Base-by-base conservation (phyloP, 768 basidiomycete genomes). In the Rubroboletus satanas region DNA sequence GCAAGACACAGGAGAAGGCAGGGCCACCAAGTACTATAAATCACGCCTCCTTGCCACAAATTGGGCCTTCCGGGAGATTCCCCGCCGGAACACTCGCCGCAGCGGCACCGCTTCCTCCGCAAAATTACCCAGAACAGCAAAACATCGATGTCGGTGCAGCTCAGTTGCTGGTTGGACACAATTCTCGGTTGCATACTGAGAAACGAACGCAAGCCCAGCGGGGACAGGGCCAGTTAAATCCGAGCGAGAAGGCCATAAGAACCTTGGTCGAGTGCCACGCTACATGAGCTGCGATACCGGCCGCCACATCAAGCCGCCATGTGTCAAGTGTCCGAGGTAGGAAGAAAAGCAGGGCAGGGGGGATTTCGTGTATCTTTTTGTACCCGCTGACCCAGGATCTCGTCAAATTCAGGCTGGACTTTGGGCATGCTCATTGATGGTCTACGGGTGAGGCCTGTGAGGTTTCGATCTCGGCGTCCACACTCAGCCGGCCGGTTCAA, bases 11-110 rank as follows among this genome's bases (percentile, higher is more conserved):
- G 49, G 58, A 51, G 38, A 58, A 43, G 43, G 46, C 48, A 57
- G 59, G 51, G 45, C 44, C 58, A 37, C 58, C 37, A 41, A 26
- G 35, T 35, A 32, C 23, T 60, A 46, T 61, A 60, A 57, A 58
- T 58, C 57, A 65, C 56, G 59, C 61, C 55, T 51, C 49, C 26
- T 4, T 45, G 17, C 56, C 47, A 31, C 44, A 26, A 58, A 57
- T 51, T 7, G 2, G 44, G 60, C 57, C 41, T 45, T 44, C 65
- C 54, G 63, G 56, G 36, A 32, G n/a, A 21, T 44, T 44, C 33
- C 45, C 38, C 38, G 54, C 43, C n/a, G 33, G 31, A 33, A 17
- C 38, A 14, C 38, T 42, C 39, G 50, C 56, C 46, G 50, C 48
- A 43, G 38, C 39, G 46, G 36, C 49, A 41, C 46, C 42, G 50